Conservation (phyloP, 2,329 filamentous ascomycete species). For the Paramyrothecium roridum region DNA sequence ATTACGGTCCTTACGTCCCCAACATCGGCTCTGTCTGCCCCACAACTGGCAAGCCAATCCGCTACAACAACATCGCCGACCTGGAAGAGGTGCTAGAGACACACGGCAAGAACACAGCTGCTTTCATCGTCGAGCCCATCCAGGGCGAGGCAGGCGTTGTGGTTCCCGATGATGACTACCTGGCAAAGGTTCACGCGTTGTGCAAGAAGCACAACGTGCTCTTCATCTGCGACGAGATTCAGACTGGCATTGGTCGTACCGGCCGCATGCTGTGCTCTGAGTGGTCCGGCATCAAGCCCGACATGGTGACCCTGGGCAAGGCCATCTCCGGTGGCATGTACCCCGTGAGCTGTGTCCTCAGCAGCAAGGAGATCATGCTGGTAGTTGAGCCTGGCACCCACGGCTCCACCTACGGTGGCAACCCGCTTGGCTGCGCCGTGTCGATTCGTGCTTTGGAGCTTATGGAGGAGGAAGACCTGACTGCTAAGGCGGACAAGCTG, state of each 20-base stretch:
- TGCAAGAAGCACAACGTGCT: slow-evolving; percentile 96
- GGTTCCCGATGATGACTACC: slow-evolving; percentile 87
- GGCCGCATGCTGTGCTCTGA: slow-evolving; percentile 91
- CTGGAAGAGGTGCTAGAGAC: slow-evolving; percentile 75
- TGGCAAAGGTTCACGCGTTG: slow-evolving; percentile 73
- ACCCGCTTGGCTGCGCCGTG: slow-evolving; percentile 91
- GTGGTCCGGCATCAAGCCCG: slow-evolving; percentile 93
- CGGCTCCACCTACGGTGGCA: slow-evolving; percentile 97
- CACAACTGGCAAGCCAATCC: slow-evolving; percentile 70
- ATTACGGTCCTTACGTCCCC: slow-evolving; percentile 95
- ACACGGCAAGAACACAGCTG: slow-evolving; percentile 82
- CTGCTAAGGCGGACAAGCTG: slow-evolving; percentile 75
- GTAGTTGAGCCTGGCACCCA: slow-evolving; percentile 95
- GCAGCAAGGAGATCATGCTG: slow-evolving; percentile 88
- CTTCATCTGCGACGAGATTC: slow-evolving; percentile 96
- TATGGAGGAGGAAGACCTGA: slow-evolving; percentile 86
- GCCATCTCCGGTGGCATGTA: slow-evolving; percentile 99
- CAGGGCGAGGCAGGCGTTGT: slow-evolving; percentile 97
- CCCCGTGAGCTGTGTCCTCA: slow-evolving; percentile 91
- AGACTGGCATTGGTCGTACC: slow-evolving; percentile 94
- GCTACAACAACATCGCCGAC: slow-evolving; percentile 82
- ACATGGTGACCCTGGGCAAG: slow-evolving; percentile 92
- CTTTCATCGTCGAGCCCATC: slow-evolving; percentile 93
- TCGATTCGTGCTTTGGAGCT: slow-evolving; percentile 94
- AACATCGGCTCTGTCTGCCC: slow-evolving; percentile 77